Percentiles rank a stretch among this genome's conserved stretches.
Conservation (phyloP, 2,329 filamentous ascomycete species). For the Bipolaris sorokiniana region DNA sequence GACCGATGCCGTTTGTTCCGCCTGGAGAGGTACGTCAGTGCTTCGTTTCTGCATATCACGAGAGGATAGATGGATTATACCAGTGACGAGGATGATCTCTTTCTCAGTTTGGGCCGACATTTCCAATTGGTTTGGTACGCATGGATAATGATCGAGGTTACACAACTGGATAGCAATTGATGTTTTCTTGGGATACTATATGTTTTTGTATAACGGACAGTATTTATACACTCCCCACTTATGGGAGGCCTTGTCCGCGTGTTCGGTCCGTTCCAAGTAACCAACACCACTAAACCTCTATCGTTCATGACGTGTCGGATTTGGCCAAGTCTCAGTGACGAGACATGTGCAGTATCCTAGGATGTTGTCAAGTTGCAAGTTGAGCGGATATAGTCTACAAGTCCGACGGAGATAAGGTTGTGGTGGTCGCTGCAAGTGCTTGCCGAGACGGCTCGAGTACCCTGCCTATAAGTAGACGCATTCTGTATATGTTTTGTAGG, state of each 20-base stretch:
- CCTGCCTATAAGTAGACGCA: no score
- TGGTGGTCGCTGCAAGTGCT: neutral
- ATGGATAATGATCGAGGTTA: neutral
- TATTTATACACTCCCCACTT: neutral
- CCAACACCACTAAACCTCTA: neutral
- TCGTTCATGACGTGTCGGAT: neutral
- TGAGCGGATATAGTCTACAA: neutral
- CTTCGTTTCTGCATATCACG: neutral
- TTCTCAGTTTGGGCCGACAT: slow-evolving; percentile 23
- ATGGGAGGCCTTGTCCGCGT: neutral
- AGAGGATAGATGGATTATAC: slow-evolving; percentile 2
- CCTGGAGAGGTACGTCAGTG: slow-evolving; percentile 26
- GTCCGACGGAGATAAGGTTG: neutral
- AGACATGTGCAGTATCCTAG: neutral
- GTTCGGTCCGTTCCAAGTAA: neutral
- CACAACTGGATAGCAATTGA: no score
- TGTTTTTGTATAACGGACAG: no score
- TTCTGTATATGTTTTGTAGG: no score
- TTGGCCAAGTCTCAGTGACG: neutral
- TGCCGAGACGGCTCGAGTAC: no score
- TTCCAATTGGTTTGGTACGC: neutral
- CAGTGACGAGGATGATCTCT: slow-evolving; percentile 41
- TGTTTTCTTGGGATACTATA: neutral
- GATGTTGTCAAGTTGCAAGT: neutral
- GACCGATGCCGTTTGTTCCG: slow-evolving; percentile 47